These are phyloP conservation scores for Magnolia changhungtana DNA, from an alignment of 164 flowering plant genomes.

Conservation along the genomic window DNA sequence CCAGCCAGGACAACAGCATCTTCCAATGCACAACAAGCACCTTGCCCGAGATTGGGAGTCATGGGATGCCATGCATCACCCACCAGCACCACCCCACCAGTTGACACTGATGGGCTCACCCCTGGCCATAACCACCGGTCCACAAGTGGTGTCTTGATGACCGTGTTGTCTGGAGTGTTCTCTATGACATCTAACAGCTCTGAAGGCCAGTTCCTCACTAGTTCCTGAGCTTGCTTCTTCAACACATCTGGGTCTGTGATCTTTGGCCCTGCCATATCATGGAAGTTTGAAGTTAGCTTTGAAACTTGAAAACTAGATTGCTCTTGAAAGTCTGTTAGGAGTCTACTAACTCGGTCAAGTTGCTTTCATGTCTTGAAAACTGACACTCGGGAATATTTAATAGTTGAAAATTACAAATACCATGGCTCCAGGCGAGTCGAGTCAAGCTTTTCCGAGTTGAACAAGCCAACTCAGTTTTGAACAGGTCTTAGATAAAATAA, in stretches of 20 bases:
- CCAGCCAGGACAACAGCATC: conserved; percentile 74
- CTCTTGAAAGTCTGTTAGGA: neutral
- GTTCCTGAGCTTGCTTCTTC: conserved; percentile 53
- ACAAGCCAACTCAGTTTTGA: too few relatives aligned
- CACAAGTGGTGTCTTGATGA: conserved; percentile 60
- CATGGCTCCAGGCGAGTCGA: too few relatives aligned
- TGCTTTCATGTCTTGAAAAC: too few relatives aligned
- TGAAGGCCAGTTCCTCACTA: conserved; percentile 64
- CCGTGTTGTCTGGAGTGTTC: conserved; percentile 63
- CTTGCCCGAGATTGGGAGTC: conserved; percentile 99
- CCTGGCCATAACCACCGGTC: conserved; percentile 92
- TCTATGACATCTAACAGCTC: conserved; percentile 54
- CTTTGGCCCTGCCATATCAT: conserved; percentile 57
- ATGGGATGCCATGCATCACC: conserved; percentile 99
- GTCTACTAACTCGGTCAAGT: too few relatives aligned
- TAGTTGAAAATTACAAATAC: too few relatives aligned
- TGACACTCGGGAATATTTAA: too few relatives aligned
- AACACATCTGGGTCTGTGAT: conserved; percentile 52
- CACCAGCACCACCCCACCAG: conserved; percentile 61
- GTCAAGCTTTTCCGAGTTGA: too few relatives aligned
- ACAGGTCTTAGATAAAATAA: too few relatives aligned
- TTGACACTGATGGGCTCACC: conserved; percentile 57
- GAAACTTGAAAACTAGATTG: neutral
- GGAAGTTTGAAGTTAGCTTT: neutral
- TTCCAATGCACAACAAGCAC: conserved; percentile 89